phyloP scores from a whole-genome alignment of 495 filamentous ascomycete genomes.

The Pseudoneurospora amorphoporcata region DNA sequence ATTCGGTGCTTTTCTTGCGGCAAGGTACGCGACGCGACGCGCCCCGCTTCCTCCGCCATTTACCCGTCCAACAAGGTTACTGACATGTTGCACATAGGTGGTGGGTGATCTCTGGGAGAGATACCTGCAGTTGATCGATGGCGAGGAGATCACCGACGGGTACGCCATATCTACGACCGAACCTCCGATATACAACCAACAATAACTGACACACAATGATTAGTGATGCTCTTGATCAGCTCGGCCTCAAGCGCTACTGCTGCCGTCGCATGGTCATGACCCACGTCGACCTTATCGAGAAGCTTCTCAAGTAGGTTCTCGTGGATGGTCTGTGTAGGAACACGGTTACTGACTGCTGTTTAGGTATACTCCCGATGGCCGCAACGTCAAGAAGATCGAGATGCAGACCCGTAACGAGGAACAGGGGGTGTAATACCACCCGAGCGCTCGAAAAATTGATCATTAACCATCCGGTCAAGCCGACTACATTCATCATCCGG shows the following conservation, averaged over 20 bases:
- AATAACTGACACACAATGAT: conserved; percentile 4
- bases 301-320: conserved; percentile 72
- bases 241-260: conserved; percentile 91
- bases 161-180: conserved; percentile 28
- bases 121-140: conserved; percentile 75
- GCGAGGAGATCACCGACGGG: conserved; percentile 68
- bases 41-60: neutral
- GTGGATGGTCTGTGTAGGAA: neutral
- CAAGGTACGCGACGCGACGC: conserved; percentile 53
- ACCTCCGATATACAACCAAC: neutral
- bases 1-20: conserved; percentile 98
- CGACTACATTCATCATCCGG: neutral
- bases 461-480: neutral
- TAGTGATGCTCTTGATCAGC: conserved; percentile 87
- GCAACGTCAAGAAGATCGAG: conserved; percentile 42
- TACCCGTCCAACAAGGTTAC: neutral
- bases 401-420: conserved; percentile 3
- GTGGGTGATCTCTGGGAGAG: conserved; percentile 95
- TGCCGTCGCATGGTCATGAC: conserved; percentile 99
- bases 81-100: conserved; percentile 46
- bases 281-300: conserved; percentile 98
- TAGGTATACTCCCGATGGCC: conserved; percentile 42
- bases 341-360: neutral
- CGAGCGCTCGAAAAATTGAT: neutral
- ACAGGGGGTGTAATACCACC: neutral